phyloP scores from a whole-genome alignment of 305 asterid genomes.

The Fraxinus baroniana region DNA sequence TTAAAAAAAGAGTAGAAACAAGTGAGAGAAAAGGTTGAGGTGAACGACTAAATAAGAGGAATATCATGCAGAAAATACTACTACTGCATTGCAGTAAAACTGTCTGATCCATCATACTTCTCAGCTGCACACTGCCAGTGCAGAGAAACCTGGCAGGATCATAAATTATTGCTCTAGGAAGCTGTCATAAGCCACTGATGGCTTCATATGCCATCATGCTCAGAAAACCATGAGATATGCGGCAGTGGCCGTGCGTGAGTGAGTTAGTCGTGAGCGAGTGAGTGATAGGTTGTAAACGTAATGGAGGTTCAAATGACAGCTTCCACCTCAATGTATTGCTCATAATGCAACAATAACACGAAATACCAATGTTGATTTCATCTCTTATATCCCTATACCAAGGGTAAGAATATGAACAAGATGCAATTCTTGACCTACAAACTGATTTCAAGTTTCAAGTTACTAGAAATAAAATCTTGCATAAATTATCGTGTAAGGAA shows the following conservation, averaged over 20 bases:
- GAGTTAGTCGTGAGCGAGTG: not conserved
- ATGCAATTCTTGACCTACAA: not conserved
- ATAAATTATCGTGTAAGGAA: not conserved
- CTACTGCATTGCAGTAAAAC: conserved; percentile 11
- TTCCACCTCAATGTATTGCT: conserved; percentile 36
- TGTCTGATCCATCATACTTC: conserved; percentile 96
- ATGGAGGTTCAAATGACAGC: conserved; percentile 42
- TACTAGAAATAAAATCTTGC: not conserved
- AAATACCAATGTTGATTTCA: not conserved
- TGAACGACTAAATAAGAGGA: conserved; percentile 7
- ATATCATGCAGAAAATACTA: conserved; percentile 11
- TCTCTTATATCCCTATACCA: not conserved
- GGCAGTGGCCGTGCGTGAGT: conserved; percentile 18
- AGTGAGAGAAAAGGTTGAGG: not conserved
- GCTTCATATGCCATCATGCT: conserved; percentile 49
- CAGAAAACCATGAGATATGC: conserved; percentile 33
- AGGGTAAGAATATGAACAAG: not conserved
- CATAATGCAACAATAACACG: not conserved
- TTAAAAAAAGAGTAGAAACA: not conserved
- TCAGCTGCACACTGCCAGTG: conserved; percentile 99
- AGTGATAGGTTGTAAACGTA: conserved; percentile 10
- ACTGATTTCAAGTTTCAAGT: not conserved
- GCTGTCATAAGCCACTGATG: conserved; percentile 55
- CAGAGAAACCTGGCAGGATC: conserved; percentile 99
- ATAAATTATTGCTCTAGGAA: conserved; percentile 57